These are phyloP conservation scores for Elongisporangium prolatum DNA, from an alignment of 352 stramenopile species.

Conservation along the genomic window DNA sequence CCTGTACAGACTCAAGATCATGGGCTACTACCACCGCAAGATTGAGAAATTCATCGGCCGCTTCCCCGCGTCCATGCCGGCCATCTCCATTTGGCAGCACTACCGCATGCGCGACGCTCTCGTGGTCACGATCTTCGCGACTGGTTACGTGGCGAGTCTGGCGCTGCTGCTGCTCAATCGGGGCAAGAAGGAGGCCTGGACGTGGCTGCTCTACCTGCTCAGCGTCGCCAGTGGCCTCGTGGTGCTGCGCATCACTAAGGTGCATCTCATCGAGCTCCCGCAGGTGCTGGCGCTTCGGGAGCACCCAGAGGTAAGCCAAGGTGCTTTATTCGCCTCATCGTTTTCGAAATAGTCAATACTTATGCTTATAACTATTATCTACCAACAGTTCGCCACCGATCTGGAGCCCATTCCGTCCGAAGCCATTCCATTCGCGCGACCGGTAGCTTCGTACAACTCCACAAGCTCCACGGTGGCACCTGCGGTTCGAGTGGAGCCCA, in stretches of 20 bases:
- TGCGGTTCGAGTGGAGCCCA: neutral
- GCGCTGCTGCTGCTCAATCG: slow-evolving; percentile 31
- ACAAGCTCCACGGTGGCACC: slow-evolving; percentile 2
- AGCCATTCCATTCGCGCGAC: slow-evolving; percentile 54
- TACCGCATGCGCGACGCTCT: slow-evolving; percentile 43
- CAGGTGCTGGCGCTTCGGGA: slow-evolving; percentile 59
- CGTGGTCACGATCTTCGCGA: slow-evolving; percentile 38
- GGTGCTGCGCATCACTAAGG: slow-evolving; percentile 61
- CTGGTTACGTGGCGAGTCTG: slow-evolving; percentile 34
- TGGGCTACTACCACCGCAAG: slow-evolving; percentile 83
- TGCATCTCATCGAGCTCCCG: slow-evolving; percentile 68
- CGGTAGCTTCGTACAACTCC: slow-evolving; percentile 37
- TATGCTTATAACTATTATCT: neutral
- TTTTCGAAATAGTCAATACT: neutral
- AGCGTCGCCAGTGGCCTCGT: slow-evolving; percentile 55
- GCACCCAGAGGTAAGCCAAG: slow-evolving; percentile 49
- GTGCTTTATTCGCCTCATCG: neutral
- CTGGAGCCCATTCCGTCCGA: slow-evolving; percentile 28
- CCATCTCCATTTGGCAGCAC: slow-evolving; percentile 40
- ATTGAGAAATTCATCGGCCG: slow-evolving; percentile 65
- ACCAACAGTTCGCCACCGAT: slow-evolving; percentile 43
- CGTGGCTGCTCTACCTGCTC: slow-evolving; percentile 56
- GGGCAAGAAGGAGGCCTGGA: slow-evolving; percentile 28
- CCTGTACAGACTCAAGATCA: slow-evolving; percentile 72
- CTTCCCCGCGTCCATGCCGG: slow-evolving; percentile 44